phyloP scores from a whole-genome alignment of 139 green algal species.

The Chlamydomonas sphaeroides region DNA sequence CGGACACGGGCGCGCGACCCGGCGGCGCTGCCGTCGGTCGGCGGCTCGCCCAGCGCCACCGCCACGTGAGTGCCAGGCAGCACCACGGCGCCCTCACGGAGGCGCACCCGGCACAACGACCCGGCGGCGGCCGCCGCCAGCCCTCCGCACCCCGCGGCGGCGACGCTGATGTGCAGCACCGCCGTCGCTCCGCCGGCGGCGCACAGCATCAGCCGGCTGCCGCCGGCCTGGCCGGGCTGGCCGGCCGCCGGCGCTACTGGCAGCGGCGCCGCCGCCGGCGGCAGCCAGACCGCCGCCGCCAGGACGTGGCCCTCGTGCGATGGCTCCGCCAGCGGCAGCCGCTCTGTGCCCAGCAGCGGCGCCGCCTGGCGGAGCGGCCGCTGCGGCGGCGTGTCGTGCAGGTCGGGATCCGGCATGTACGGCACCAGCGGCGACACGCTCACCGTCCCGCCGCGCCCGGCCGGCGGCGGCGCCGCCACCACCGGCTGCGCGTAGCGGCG shows the following conservation, averaged over 20 bases:
- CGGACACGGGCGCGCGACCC: too few species aligned
- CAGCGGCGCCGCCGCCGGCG: not conserved
- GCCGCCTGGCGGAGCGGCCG: constrained; percentile 6
- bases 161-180: not conserved
- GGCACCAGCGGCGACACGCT: not conserved
- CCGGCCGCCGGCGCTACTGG: not conserved
- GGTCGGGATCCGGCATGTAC: not conserved
- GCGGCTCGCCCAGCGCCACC: too few species aligned
- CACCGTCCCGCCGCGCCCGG: not conserved
- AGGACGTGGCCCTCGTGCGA: not conserved
- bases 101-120: too few species aligned
- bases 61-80: too few species aligned
- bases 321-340: constrained; percentile 2
- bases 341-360: constrained; percentile 5
- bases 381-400: not conserved
- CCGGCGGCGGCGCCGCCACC: too few species aligned
- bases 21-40: too few species aligned
- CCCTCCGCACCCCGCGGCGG: too few species aligned
- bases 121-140: too few species aligned
- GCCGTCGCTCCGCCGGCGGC: not conserved
- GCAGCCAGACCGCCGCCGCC: constrained; percentile 24
- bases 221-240: too few species aligned
- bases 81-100: too few species aligned
- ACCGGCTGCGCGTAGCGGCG: too few species aligned
- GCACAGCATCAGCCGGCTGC: constrained; percentile 21